phyloP scores from a whole-genome alignment of 495 filamentous ascomycete genomes.

The Penicillium pancosmium region DNA sequence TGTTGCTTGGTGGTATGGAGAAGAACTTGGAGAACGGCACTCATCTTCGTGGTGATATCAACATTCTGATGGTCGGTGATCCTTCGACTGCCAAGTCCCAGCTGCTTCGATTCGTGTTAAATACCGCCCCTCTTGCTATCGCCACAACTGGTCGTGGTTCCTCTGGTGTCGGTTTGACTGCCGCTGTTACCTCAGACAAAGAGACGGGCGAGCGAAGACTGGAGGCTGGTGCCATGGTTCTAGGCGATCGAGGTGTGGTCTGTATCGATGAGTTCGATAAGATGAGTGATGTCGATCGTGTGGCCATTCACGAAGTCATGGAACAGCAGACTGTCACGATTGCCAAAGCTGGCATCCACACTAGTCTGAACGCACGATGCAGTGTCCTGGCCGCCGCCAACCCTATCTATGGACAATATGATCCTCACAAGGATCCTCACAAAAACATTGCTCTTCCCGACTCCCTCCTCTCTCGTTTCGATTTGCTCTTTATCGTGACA shows the following conservation, averaged over 20 bases:
- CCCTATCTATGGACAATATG: slow-evolving; percentile 97
- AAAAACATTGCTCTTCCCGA: slow-evolving; percentile 98
- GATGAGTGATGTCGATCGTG: slow-evolving; percentile 97
- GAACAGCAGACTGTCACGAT: slow-evolving; percentile 99
- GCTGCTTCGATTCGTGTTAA: slow-evolving; percentile 94
- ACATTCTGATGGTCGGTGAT: slow-evolving; percentile 99
- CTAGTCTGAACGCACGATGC: slow-evolving; percentile 94
- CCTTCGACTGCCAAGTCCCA: slow-evolving; percentile 99
- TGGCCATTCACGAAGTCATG: slow-evolving; percentile 99
- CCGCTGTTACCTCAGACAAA: slow-evolving; percentile 94
- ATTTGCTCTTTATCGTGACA: slow-evolving; percentile 96
- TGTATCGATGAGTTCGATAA: slow-evolving; percentile 99
- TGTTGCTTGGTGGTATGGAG: slow-evolving; percentile 97
- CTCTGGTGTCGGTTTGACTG: slow-evolving; percentile 96
- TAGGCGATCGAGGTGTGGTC: slow-evolving; percentile 94
- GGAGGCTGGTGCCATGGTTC: slow-evolving; percentile 98
- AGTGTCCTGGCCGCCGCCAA: slow-evolving; percentile 97
- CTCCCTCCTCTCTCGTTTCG: slow-evolving; percentile 97
- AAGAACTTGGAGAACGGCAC: slow-evolving; percentile 99
- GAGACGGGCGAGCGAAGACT: slow-evolving; percentile 95
- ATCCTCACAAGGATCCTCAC: slow-evolving; percentile 97
- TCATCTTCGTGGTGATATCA: slow-evolving; percentile 97
- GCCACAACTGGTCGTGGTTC: slow-evolving; percentile 97
- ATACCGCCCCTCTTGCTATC: slow-evolving; percentile 95
- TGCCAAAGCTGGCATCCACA: slow-evolving; percentile 98